These are phyloP conservation scores for Thermothelomyces thermophilus DNA, from an alignment of 2,329 filamentous ascomycete genomes.

Conservation along the genomic window DNA sequence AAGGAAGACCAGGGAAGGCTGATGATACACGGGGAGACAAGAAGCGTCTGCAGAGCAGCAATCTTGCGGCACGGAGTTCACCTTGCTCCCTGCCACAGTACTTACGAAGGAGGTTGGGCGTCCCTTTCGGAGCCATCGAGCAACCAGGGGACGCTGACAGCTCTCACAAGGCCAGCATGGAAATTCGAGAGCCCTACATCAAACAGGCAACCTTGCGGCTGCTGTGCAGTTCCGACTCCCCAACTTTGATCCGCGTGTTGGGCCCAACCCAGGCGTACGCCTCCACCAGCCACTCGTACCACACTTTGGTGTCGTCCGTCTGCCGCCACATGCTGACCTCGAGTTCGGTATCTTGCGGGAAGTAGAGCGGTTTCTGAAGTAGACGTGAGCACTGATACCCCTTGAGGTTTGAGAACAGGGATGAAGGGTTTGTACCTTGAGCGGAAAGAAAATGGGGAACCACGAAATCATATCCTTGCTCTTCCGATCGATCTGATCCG, in stretches of 20 bases:
- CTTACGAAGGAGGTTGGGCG: neutral
- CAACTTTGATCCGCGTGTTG: constrained; percentile 58
- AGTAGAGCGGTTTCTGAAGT: constrained; percentile 70
- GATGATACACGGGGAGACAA: too few species aligned
- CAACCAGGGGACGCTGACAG: neutral
- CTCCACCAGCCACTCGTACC: constrained; percentile 98
- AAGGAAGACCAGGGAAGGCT: neutral
- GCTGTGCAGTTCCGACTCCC: constrained; percentile 59
- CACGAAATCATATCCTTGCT: constrained; percentile 98
- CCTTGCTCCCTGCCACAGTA: neutral
- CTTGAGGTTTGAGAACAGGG: neutral
- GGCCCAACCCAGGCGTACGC: constrained; percentile 62
- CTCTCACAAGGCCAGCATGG: neutral
- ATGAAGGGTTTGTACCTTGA: constrained; percentile 58
- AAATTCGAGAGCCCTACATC: constrained; percentile 44
- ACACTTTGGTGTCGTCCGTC: constrained; percentile 91
- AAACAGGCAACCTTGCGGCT: constrained; percentile 64
- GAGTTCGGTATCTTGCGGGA: constrained; percentile 77
- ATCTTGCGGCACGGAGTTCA: neutral
- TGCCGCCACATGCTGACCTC: constrained; percentile 93
- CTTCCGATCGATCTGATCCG: constrained; percentile 84
- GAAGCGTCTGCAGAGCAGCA: neutral
- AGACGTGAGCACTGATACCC: neutral
- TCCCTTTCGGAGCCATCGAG: neutral
- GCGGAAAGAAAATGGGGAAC: constrained; percentile 97